phyloP scores from a whole-genome alignment of 1,139 yeast genomes.

The Hansenula sp. region DNA sequence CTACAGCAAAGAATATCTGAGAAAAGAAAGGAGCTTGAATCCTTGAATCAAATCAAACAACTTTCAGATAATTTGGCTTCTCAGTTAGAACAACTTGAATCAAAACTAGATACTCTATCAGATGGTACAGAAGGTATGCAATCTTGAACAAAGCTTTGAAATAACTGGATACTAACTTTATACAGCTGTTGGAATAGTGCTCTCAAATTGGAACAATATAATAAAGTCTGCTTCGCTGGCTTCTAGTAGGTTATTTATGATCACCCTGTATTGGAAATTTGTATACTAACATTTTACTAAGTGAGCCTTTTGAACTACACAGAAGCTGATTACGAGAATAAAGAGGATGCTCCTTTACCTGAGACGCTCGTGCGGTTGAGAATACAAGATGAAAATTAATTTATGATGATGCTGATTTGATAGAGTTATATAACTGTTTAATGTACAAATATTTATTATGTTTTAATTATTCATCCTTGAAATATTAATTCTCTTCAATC shows the following conservation, averaged over 20 bases:
- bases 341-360: constrained; percentile 42
- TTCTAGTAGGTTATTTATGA: constrained; percentile 29
- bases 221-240: constrained; percentile 65
- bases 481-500: constrained; percentile 16
- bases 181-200: constrained; percentile 41
- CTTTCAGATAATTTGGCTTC: constrained; percentile 15
- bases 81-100: constrained; percentile 22
- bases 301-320: constrained; percentile 47
- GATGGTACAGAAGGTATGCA: constrained; percentile 25
- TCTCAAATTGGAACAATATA: constrained; percentile 70
- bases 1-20: constrained; percentile 20
- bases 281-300: constrained; percentile 6
- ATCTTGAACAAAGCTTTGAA: constrained; percentile 2
- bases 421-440: constrained; percentile 23
- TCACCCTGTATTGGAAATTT: not conserved
- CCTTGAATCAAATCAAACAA: constrained; percentile 13
- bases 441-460: constrained; percentile 9
- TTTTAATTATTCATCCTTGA: constrained; percentile 4
- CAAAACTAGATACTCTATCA: constrained; percentile 21
- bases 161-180: constrained; percentile 5
- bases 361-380: constrained; percentile 69
- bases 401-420: constrained; percentile 14
- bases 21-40: constrained; percentile 18
- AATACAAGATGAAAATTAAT: constrained; percentile 34
- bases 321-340: constrained; percentile 42